A percentile compares a stretch with the other conserved stretches of the same genome.
phyloP scores from a whole-genome alignment of 2,329 filamentous ascomycete genomes.

The Arthroderma sp. region DNA sequence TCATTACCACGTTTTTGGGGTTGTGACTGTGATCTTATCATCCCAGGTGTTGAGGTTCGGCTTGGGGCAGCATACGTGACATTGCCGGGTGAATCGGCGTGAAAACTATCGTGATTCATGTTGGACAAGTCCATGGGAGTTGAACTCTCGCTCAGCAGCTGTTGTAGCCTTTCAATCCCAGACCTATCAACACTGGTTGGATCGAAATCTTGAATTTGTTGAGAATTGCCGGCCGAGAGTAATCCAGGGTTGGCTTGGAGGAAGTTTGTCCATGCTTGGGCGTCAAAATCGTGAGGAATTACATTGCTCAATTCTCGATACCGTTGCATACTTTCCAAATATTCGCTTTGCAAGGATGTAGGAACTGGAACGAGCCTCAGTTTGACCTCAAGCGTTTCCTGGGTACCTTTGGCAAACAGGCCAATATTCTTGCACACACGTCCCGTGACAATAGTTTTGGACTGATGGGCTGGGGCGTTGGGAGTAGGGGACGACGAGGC shows the following conservation, averaged over 20 bases:
- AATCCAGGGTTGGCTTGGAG: slow-evolving; percentile 54
- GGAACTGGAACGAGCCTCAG: slow-evolving; percentile 70
- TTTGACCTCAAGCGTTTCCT: slow-evolving; percentile 86
- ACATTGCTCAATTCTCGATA: slow-evolving; percentile 46
- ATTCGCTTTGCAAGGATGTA: slow-evolving; percentile 48
- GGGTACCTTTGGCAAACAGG: slow-evolving; percentile 64
- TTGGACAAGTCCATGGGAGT: slow-evolving; percentile 28
- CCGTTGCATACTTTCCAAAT: slow-evolving; percentile 47
- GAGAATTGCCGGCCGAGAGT: slow-evolving; percentile 16
- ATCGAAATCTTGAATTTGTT: slow-evolving; percentile 14
- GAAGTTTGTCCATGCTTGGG: slow-evolving; percentile 65
- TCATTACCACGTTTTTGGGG: slow-evolving; percentile 21
- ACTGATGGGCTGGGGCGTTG: slow-evolving; percentile 44
- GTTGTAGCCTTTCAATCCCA: slow-evolving; percentile 33
- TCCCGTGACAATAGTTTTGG: slow-evolving; percentile 63
- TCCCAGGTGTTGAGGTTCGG: slow-evolving; percentile 26
- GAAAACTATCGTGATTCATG: slow-evolving; percentile 19
- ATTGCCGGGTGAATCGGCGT: slow-evolving; percentile 27
- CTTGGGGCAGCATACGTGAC: slow-evolving; percentile 23
- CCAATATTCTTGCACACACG: slow-evolving; percentile 78
- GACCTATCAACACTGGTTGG: slow-evolving; percentile 27
- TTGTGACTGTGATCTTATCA: slow-evolving; percentile 14
- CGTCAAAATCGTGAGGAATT: slow-evolving; percentile 50
- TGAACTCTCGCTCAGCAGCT: slow-evolving; percentile 31
- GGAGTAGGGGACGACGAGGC: slow-evolving; percentile 45